Conservation (phyloP, 768 basidiomycete genomes). For the Amanita pallidorosea region DNA sequence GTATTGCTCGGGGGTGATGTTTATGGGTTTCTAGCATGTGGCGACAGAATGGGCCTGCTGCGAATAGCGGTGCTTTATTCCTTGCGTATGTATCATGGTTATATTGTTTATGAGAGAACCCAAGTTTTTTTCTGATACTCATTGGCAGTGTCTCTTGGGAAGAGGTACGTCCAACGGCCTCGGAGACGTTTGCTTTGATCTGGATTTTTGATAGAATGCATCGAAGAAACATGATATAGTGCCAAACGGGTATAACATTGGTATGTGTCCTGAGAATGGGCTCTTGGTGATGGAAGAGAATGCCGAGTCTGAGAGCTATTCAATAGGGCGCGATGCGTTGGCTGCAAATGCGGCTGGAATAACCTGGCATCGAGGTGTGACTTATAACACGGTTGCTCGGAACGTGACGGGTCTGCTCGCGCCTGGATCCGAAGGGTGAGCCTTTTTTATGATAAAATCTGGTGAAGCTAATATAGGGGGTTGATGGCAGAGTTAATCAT, state of each 20-base stretch:
- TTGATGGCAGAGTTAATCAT: constrained; percentile 21
- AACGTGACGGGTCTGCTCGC: constrained; percentile 45
- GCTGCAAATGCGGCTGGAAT: constrained; percentile 17
- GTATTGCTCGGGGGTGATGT: too few species aligned
- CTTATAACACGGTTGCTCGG: constrained; percentile 33
- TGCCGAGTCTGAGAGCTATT: neutral
- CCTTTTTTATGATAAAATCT: too few species aligned
- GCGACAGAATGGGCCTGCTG: constrained; percentile 24
- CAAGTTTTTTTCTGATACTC: neutral
- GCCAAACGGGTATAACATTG: constrained; percentile 23
- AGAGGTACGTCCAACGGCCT: constrained; percentile 14
- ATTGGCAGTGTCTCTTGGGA: constrained; percentile 24
- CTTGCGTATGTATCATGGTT: constrained; percentile 1
- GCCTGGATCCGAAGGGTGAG: constrained; percentile 35
- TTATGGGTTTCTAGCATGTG: too few species aligned
- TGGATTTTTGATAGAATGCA: constrained; percentile 12
- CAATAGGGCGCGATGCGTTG: constrained; percentile 18
- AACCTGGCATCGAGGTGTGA: constrained; percentile 25
- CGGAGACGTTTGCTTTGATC: neutral
- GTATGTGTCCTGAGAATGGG: constrained; percentile 9
- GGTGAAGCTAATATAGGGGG: too few species aligned
- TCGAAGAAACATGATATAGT: constrained; percentile 20
- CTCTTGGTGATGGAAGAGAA: neutral
- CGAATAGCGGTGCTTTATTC: constrained; percentile 44
- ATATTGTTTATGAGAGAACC: neutral